Percentiles rank a stretch among this genome's conserved stretches.
Conservation (phyloP, 441 rosid species). For the Biscutella auriculata region DNA sequence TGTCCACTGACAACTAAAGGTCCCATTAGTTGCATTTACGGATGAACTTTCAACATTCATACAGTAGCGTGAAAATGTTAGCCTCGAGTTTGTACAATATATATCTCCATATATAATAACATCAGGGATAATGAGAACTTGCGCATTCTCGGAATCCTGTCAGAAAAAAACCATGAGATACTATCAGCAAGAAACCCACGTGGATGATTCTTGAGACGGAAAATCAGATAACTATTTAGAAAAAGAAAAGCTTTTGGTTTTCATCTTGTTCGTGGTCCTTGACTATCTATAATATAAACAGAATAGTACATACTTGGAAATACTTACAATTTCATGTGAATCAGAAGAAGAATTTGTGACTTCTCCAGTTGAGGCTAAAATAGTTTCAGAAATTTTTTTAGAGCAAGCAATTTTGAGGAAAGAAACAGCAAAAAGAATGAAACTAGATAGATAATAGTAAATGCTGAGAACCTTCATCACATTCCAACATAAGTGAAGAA, state of each 20-base stretch:
- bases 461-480: slow-evolving; percentile 23
- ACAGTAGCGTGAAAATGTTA: slow-evolving; percentile 36
- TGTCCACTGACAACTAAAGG: slow-evolving; percentile 34
- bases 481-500: slow-evolving; percentile 20
- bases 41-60: slow-evolving; percentile 38
- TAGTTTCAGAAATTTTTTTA: neutral
- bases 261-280: neutral
- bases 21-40: slow-evolving; percentile 31
- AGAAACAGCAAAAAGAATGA: neutral
- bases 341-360: slow-evolving; percentile 19
- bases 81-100: slow-evolving; percentile 29
- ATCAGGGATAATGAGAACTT: slow-evolving; percentile 45
- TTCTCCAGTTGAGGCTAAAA: slow-evolving; percentile 29
- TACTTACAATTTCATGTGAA: slow-evolving; percentile 35
- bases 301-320: neutral
- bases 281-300: neutral
- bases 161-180: neutral
- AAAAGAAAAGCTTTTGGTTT: neutral
- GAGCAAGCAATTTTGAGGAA: slow-evolving; percentile 6
- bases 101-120: slow-evolving; percentile 31
- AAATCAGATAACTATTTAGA: neutral
- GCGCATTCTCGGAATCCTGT: slow-evolving; percentile 32
- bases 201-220: neutral
- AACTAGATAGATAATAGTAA: neutral
- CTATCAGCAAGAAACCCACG: neutral